Evolutionary conservation across 2,329 filamentous ascomycete genomes (phyloP).

Genomic region (Eutypella sp.): DNA sequence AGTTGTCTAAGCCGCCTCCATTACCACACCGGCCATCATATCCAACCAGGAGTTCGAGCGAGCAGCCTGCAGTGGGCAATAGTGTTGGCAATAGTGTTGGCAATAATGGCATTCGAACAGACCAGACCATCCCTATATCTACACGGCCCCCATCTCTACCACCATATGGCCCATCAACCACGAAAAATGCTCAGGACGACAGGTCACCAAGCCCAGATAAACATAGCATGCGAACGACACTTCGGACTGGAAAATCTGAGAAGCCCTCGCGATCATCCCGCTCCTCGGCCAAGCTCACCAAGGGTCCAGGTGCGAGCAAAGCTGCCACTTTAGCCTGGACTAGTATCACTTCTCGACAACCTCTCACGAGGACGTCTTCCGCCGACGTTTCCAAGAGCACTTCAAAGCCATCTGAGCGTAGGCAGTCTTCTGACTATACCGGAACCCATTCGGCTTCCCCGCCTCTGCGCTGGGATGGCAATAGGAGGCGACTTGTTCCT

Average conservation of each 20-base stretch:
- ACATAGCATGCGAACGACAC: conserved; percentile 57
- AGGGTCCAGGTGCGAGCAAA: conserved; percentile 53
- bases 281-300: conserved; percentile 37
- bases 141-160: conserved; percentile 22
- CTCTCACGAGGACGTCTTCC: conserved; percentile 20
- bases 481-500: conserved; percentile 47
- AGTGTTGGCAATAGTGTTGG: too few relatives aligned
- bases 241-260: conserved; percentile 47
- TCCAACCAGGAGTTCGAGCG: conserved; percentile 49
- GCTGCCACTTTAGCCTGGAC: conserved; percentile 62
- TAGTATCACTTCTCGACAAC: conserved; percentile 37
- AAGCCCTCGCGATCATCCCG: conserved; percentile 35
- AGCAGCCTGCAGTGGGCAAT: conserved; percentile 37
- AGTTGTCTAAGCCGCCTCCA: conserved; percentile 69
- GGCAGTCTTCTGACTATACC: conserved; percentile 19
- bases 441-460: conserved; percentile 27
- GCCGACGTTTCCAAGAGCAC: conserved; percentile 15
- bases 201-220: conserved; percentile 56
- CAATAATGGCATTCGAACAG: conserved; percentile 20
- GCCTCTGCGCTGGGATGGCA: conserved; percentile 47
- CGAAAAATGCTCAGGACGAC: conserved; percentile 18
- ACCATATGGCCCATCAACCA: conserved; percentile 25
- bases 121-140: conserved; percentile 21
- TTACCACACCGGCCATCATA: conserved; percentile 53
- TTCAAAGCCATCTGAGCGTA: conserved; percentile 24